phyloP scores from a whole-genome alignment of 75 land plant species.

The Cunninghamia lanceolata region DNA sequence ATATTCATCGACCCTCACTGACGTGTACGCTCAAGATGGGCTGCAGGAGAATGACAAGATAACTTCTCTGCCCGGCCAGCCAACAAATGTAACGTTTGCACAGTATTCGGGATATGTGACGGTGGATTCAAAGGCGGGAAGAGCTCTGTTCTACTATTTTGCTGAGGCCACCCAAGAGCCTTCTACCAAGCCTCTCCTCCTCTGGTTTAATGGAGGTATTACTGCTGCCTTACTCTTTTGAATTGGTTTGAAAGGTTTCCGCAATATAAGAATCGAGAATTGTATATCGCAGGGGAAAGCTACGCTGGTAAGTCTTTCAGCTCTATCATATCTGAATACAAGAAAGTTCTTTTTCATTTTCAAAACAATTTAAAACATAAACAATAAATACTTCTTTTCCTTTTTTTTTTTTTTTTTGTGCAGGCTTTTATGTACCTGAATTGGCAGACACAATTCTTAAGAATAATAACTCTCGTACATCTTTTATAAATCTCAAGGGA shows the following conservation, averaged over 20 bases:
- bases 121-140: too few species aligned
- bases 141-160: constrained; percentile 43
- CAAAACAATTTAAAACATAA: too few species aligned
- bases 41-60: constrained; percentile 9
- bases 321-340: too few species aligned
- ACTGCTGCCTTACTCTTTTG: not conserved
- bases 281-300: constrained; percentile 92
- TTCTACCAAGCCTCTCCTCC: constrained; percentile 36
- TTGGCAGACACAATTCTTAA: constrained; percentile 56
- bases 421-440: constrained; percentile 85
- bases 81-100: too few species aligned
- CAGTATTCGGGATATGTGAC: too few species aligned
- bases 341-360: too few species aligned
- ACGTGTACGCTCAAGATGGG: not conserved
- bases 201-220: constrained; percentile 64
- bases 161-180: constrained; percentile 45
- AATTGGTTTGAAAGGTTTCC: constrained; percentile 72
- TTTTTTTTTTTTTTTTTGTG: not conserved
- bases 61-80: too few species aligned
- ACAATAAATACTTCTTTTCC: too few species aligned
- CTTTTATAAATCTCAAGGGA: constrained; percentile 80
- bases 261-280: constrained; percentile 66
- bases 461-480: constrained; percentile 31
- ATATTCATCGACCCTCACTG: too few species aligned
- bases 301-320: constrained; percentile 65